Conservation (phyloP, 345 rosid species). For the Rhodamnia rubescens region DNA sequence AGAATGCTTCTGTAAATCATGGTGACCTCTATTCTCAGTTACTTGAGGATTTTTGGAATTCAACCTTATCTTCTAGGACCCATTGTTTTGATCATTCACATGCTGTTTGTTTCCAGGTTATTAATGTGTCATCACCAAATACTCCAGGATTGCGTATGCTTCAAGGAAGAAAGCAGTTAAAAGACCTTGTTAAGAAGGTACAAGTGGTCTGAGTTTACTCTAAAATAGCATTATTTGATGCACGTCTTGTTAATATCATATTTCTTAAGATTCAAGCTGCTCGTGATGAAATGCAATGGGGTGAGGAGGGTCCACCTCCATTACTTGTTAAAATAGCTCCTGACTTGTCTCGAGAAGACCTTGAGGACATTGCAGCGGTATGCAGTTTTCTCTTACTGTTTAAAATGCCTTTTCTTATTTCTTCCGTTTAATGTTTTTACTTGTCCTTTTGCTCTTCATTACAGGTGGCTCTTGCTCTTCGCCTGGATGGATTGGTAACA, state of each 20-base stretch:
- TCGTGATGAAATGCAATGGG: slow-evolving; percentile 99
- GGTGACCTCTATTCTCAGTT: background rate
- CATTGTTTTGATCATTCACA: background rate
- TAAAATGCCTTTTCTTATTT: background rate
- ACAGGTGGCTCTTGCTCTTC: slow-evolving; percentile 94
- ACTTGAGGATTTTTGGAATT: background rate
- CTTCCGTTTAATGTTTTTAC: background rate
- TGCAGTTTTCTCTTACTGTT: slow-evolving; percentile 6
- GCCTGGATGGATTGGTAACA: slow-evolving; percentile 90
- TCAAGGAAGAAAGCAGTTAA: slow-evolving; percentile 91
- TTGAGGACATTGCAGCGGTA: slow-evolving; percentile 97
- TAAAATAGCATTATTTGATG: background rate
- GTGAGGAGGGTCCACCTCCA: slow-evolving; percentile 98
- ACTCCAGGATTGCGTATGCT: slow-evolving; percentile 94
- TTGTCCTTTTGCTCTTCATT: slow-evolving; percentile 19
- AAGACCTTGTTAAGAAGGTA: slow-evolving; percentile 91
- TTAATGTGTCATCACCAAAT: slow-evolving; percentile 96
- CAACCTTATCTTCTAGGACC: background rate
- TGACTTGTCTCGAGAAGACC: slow-evolving; percentile 89
- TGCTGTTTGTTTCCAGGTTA: slow-evolving; percentile 39
- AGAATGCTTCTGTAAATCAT: background rate
- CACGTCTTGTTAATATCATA: background rate
- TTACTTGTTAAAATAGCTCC: slow-evolving; percentile 96
- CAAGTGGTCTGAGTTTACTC: background rate
- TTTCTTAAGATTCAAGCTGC: slow-evolving; percentile 84